Evolutionary conservation across 2,329 filamentous ascomycete species (phyloP).

Genomic region (Thelonectria blattea): DNA sequence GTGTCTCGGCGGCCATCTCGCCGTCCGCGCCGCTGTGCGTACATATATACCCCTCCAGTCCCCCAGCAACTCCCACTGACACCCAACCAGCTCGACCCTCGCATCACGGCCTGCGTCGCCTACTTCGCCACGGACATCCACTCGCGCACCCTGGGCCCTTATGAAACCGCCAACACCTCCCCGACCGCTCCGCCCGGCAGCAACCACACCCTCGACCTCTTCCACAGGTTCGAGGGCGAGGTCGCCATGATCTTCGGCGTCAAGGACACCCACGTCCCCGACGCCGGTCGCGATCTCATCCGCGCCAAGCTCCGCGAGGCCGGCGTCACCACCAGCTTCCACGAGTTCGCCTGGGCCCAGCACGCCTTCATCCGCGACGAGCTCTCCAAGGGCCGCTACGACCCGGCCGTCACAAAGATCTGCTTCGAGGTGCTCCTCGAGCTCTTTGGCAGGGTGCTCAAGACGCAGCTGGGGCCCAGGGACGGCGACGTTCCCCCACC

Average conservation of each 20-base stretch:
- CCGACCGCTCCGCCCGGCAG: conserved; percentile 45
- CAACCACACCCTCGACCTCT: conserved; percentile 58
- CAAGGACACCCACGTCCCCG: conserved; percentile 87
- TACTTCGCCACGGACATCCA: conserved; percentile 97
- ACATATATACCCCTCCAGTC: background rate
- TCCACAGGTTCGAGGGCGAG: conserved; percentile 78
- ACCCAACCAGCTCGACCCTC: conserved; percentile 65
- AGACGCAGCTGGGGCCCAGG: conserved; percentile 75
- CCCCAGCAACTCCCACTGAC: background rate
- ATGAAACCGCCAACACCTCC: conserved; percentile 55
- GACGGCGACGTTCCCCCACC: conserved; percentile 66
- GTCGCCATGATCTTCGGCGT: conserved; percentile 91
- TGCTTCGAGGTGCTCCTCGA: conserved; percentile 93
- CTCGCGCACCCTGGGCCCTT: conserved; percentile 73
- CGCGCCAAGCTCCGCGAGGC: conserved; percentile 80
- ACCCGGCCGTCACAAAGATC: conserved; percentile 82
- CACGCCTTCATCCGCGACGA: conserved; percentile 96
- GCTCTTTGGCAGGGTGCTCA: conserved; percentile 79
- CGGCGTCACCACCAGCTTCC: conserved; percentile 77
- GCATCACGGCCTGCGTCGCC: conserved; percentile 78
- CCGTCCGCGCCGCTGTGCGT: conserved; percentile 62
- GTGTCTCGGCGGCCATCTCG: conserved; percentile 92
- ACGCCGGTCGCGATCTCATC: conserved; percentile 82
- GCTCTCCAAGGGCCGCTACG: conserved; percentile 90
- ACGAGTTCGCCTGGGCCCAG: conserved; percentile 92